These are phyloP conservation scores for Colletotrichum sp. DNA, from an alignment of 2,329 filamentous ascomycete genomes.

Conservation along the genomic window DNA sequence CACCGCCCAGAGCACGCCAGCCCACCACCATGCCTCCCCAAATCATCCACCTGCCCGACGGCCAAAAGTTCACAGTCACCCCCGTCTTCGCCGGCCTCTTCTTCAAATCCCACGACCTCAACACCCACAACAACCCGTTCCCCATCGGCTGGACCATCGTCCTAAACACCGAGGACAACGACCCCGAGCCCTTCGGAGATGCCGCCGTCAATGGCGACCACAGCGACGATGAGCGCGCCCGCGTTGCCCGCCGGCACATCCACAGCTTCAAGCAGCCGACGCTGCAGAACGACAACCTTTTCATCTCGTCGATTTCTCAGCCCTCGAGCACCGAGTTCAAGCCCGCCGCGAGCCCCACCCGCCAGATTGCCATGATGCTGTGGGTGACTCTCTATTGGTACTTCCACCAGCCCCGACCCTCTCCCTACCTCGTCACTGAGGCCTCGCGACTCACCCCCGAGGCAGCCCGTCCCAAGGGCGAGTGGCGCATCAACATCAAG, in stretches of 20 bases:
- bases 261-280: conserved; percentile 79
- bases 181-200: conserved; percentile 8
- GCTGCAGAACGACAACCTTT: conserved; percentile 79
- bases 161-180: conserved; percentile 69
- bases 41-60: conserved; percentile 80
- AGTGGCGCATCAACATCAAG: conserved; percentile 87
- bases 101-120: conserved; percentile 84
- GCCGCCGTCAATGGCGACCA: conserved; percentile 31
- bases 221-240: conserved; percentile 29
- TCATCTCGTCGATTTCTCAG: conserved; percentile 90
- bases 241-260: conserved; percentile 42
- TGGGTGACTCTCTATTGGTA: conserved; percentile 98
- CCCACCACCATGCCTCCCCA: conserved; percentile 39
- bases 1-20: background rate
- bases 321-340: conserved; percentile 82
- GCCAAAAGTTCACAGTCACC: conserved; percentile 79
- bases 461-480: conserved; percentile 76
- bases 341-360: conserved; percentile 78
- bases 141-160: conserved; percentile 92
- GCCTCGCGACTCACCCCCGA: conserved; percentile 70
- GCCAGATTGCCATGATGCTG: conserved; percentile 95
- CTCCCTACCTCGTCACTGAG: conserved; percentile 65
- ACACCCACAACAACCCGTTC: conserved; percentile 71
- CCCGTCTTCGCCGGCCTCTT: conserved; percentile 91
- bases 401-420: conserved; percentile 85